phyloP scores from a whole-genome alignment of 2,329 filamentous ascomycete species.

The Anthostomella pinea region DNA sequence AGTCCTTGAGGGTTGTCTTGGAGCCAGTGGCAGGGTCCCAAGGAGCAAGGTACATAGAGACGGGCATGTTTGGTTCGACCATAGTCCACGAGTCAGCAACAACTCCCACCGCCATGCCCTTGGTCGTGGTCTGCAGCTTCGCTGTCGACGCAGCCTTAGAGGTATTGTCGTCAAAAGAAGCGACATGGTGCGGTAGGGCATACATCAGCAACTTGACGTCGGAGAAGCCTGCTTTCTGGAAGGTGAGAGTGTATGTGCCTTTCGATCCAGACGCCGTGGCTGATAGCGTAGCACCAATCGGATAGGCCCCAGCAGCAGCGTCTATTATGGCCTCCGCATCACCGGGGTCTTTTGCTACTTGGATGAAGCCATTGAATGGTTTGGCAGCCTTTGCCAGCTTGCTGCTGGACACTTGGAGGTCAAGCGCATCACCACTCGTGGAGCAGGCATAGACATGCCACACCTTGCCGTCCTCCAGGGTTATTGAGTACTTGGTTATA shows the following conservation, averaged over 20 bases:
- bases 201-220: conserved; percentile 72
- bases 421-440: conserved; percentile 56
- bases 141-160: conserved; percentile 52
- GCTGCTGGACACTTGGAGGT: conserved; percentile 66
- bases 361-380: conserved; percentile 74
- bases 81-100: conserved; percentile 74
- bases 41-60: conserved; percentile 72
- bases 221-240: conserved; percentile 65
- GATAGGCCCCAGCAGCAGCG: conserved; percentile 70
- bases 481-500: conserved; percentile 72
- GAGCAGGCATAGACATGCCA: conserved; percentile 81
- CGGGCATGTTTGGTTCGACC: conserved; percentile 69
- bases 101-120: conserved; percentile 74
- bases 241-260: conserved; percentile 73
- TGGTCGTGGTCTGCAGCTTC: conserved; percentile 75
- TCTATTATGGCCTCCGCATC: conserved; percentile 70
- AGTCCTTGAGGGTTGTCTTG: conserved; percentile 45
- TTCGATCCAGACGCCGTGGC: conserved; percentile 57
- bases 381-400: conserved; percentile 61
- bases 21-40: conserved; percentile 60
- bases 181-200: conserved; percentile 80
- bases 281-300: conserved; percentile 60
- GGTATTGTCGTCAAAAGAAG: conserved; percentile 65
- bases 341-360: conserved; percentile 74
- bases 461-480: conserved; percentile 66